phyloP scores from a whole-genome alignment of 1,284 basidiomycete species.

The Malassezia cuniculi region DNA sequence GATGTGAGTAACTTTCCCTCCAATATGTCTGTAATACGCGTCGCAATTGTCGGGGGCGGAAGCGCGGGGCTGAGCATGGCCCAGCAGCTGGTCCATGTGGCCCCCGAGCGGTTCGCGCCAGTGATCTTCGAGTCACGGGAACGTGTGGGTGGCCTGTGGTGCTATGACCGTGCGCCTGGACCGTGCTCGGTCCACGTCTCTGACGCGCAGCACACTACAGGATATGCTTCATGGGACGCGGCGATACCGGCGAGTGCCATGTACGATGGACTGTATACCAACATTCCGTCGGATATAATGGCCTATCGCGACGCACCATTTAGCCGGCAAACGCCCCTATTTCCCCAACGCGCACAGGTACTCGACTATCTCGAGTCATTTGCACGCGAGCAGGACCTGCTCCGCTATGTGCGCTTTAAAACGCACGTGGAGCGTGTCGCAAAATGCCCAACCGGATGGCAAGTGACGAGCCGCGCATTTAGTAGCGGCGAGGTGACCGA shows the following conservation, averaged over 20 bases:
- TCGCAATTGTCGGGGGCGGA: conserved; percentile 8
- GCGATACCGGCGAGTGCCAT: conserved; percentile 24
- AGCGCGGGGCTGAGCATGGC: conserved; percentile 38
- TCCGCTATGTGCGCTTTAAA: conserved; percentile 40
- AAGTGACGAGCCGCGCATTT: conserved; percentile 3
- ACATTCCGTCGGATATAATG: conserved; percentile 44
- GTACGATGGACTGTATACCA: conserved; percentile 41
- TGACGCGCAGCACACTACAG: conserved; percentile 6
- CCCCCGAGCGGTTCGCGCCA: conserved; percentile 1
- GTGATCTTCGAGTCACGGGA: conserved; percentile 25
- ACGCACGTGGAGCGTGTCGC: conserved; percentile 43
- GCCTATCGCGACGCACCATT: conserved; percentile 39
- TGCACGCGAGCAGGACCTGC: conserved; percentile 18
- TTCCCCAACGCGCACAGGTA: conserved; percentile 25
- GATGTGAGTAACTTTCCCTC: no score
- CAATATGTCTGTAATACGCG: conserved; percentile 1
- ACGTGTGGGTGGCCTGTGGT: conserved; percentile 24
- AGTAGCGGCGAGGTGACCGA: not conserved
- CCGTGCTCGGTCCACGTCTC: conserved; percentile 34
- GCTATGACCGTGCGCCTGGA: conserved; percentile 23
- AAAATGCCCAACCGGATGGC: conserved; percentile 4
- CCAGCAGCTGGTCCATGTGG: conserved; percentile 40
- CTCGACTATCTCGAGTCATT: conserved; percentile 46
- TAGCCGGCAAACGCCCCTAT: conserved; percentile 7
- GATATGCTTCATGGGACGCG: conserved; percentile 10